These are phyloP conservation scores for Microcyclosporella mali DNA, from an alignment of 2,329 filamentous ascomycete species.

Conservation along the genomic window DNA sequence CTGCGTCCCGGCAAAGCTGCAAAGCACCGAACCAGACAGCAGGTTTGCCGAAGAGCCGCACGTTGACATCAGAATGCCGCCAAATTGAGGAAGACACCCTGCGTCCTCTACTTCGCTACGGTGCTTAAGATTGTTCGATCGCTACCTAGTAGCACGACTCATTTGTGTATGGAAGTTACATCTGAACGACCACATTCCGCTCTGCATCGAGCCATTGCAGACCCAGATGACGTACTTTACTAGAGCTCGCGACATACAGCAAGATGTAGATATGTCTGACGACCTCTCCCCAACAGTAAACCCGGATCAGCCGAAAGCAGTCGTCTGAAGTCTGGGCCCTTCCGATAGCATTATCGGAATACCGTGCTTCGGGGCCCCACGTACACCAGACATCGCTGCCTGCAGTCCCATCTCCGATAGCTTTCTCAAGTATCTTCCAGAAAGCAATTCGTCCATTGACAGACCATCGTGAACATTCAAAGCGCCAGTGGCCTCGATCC, in stretches of 20 bases:
- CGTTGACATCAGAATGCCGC: too few relatives aligned
- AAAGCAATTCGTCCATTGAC: slow-evolving; percentile 44
- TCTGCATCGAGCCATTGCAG: slow-evolving; percentile 62
- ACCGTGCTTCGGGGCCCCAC: slow-evolving; percentile 29
- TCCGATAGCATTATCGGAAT: background rate
- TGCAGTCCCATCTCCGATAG: slow-evolving; percentile 52
- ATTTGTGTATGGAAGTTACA: too few relatives aligned
- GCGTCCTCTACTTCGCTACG: too few relatives aligned
- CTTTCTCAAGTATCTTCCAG: slow-evolving; percentile 58
- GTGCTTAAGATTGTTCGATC: too few relatives aligned
- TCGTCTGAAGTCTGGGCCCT: slow-evolving; percentile 7
- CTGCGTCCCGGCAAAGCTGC: too few relatives aligned
- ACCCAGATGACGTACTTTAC: slow-evolving; percentile 53
- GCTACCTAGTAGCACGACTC: too few relatives aligned
- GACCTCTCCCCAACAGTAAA: slow-evolving; percentile 75
- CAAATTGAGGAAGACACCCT: too few relatives aligned
- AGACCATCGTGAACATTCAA: slow-evolving; percentile 55
- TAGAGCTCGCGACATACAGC: slow-evolving; percentile 64
- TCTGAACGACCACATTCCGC: slow-evolving; percentile 50
- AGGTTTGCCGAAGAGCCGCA: too few relatives aligned
- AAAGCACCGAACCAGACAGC: too few relatives aligned
- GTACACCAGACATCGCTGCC: slow-evolving; percentile 62
- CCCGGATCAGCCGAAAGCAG: slow-evolving; percentile 41
- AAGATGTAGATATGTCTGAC: slow-evolving; percentile 68
- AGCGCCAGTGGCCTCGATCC: slow-evolving; percentile 73